Evolutionary conservation across 352 stramenopile genomes (phyloP), one percentile per base, ranked within the genome.

Genomic region (Pythium sukuiense): DNA sequence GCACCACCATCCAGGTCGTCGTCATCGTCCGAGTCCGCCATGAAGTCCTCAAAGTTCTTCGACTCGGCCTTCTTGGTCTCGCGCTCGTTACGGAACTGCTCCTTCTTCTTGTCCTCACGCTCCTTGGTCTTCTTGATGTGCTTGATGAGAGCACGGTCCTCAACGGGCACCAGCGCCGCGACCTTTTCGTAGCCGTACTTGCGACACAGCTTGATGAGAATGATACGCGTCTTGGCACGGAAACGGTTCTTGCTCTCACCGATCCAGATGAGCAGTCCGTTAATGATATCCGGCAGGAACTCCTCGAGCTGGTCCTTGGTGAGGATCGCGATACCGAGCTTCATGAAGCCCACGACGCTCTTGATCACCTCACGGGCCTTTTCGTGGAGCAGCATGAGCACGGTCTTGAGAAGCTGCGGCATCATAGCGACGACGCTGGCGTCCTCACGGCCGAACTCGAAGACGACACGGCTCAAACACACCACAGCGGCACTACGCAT

Each of bases 101-200:
- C 68, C 43, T 96, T 94, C 67, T 93, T 92, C 73, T 92, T 93
- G 60, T 95, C 81, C 59, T 94, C 88, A 45, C 93, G 85, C 63
- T 98, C 90, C 43, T 93, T 94, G 7, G 96, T 93, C 83, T 98
- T 99, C 71, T 97, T 94, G 69, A 99, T 98, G 76, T 99, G 93
- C 66, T 90, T 97, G 61, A 99, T 95, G 32, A 99, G 69, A 33
- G 92, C 87, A 27, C 77, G 84, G 69, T 99, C 93, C 54, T 93
- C 89, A 37, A 90, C 80, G 0, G 96, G 93, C 55, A 98, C 87
- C 1, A 98, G 75, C 55, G 82, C 89, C 27, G 89, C 87, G 50
- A 99, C 76, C 29, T 88, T 76, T 9, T 98, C 93, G 78, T 97
- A 98, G 33, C 93, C 93, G 70, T 96, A 99, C 60, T 97, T 90